Base-by-base conservation (phyloP, 1,139 yeast genomes). In the Debaryomyces nepalensis region DNA sequence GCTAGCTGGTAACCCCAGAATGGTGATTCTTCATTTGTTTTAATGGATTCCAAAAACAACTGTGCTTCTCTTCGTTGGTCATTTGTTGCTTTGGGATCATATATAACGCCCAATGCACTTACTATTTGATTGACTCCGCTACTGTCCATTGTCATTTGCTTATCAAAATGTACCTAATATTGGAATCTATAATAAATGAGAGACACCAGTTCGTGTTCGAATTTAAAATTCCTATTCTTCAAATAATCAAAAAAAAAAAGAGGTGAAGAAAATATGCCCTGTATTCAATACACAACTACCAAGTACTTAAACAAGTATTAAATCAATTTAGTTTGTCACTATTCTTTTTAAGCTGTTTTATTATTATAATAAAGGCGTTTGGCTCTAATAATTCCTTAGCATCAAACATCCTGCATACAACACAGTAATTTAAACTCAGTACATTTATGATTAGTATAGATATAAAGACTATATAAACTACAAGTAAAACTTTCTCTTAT, bases 1-100 rank as follows among this genome's bases (percentile, higher is more conserved):
- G 96, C 93, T 47, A 93, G 73, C 58, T 87, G 91, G 65, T 84
- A 91, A 2, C 99, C 99, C 93, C 96, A 90, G 47, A 71, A 80
- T 0, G 98, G 97, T 30, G 96, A 85, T 58, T 90, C 95, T 10
- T 84, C 87, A 48, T 86, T 82, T 33, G 73, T 67, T 58, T 89
- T 90, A 33, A 91, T 80, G 9, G 81, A 70, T 54, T 90, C 97
- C 33, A 93, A 70, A 53, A 89, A 87, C 42, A 52, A 70, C 55
- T 86, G 93, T 4, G 93, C 91, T 45, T 81, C 80, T 43, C 79
- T 77, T 48, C 95, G 73, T 46, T 79, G 77, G 7, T 66, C 68
- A 57, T 89, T 88, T 27, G 81, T 65, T 5, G 95, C 79, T 45
- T 76, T 72, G 19, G 96, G 81, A 40, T 82, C 81, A 61, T 93